Conservation (phyloP, 257 asterid species). For the Salvia splendens region DNA sequence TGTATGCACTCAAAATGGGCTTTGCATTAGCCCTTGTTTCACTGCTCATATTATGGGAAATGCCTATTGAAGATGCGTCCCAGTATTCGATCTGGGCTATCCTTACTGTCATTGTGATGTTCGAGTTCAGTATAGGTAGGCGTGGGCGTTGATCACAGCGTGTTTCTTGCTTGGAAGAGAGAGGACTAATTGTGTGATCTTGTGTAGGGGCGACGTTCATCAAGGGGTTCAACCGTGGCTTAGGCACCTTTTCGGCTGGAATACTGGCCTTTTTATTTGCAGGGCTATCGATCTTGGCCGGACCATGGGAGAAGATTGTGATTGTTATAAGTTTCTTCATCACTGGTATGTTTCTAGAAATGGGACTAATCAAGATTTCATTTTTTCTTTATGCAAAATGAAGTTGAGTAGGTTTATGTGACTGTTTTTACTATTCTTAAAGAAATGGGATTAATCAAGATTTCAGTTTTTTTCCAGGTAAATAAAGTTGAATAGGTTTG, state of each 20-base stretch:
- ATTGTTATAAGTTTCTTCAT: slow-evolving; percentile 53
- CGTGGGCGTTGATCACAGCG: not conserved
- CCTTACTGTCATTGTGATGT: slow-evolving; percentile 72
- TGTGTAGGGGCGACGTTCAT: slow-evolving; percentile 59
- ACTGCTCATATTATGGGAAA: slow-evolving; percentile 54
- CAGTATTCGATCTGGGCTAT: slow-evolving; percentile 74
- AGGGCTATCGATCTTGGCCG: slow-evolving; percentile 43
- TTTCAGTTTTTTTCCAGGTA: no score
- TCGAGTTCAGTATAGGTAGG: slow-evolving; percentile 82
- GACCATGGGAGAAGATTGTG: slow-evolving; percentile 42
- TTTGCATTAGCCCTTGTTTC: slow-evolving; percentile 64
- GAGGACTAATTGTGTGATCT: no score
- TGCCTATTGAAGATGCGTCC: slow-evolving; percentile 54
- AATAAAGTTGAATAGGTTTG: no score
- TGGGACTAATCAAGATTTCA: not conserved
- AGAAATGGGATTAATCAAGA: no score
- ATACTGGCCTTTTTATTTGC: slow-evolving; percentile 56
- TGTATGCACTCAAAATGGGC: slow-evolving; percentile 71
- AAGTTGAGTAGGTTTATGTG: no score
- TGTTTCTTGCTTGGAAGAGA: not conserved
- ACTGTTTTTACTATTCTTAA: no score
- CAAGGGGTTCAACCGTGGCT: slow-evolving; percentile 68
- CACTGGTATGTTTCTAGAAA: slow-evolving; percentile 37
- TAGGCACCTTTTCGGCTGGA: slow-evolving; percentile 64
- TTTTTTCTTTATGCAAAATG: no score